Evolutionary conservation across 2,329 filamentous ascomycete genomes (phyloP).

Genomic region (Ophiocordyceps unilateralis): DNA sequence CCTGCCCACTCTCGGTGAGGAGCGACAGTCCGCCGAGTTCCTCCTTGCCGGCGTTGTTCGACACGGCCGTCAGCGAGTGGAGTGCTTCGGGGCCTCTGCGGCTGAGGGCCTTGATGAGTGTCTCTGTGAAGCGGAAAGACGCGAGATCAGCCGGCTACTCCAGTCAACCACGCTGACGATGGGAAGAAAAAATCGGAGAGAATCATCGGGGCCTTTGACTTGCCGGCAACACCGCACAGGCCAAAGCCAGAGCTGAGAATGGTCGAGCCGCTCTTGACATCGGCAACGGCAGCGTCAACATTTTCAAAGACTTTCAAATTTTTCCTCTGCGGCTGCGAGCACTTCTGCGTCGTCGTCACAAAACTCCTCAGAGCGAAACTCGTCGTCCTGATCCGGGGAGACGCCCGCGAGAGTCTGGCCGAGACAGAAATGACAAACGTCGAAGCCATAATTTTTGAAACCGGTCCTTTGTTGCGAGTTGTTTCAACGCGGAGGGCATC

Average conservation of each 20-base stretch:
- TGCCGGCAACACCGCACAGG: constrained; percentile 68
- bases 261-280: constrained; percentile 64
- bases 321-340: constrained; percentile 9
- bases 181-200: too few species aligned
- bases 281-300: constrained; percentile 51
- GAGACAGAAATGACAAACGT: background rate
- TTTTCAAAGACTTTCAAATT: constrained; percentile 31
- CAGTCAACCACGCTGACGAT: too few species aligned
- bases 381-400: background rate
- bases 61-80: constrained; percentile 68
- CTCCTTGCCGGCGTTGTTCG: constrained; percentile 86
- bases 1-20: constrained; percentile 62
- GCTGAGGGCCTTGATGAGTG: constrained; percentile 58
- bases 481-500: background rate
- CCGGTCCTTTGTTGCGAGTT: background rate
- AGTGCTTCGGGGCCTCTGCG: constrained; percentile 53
- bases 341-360: constrained; percentile 1
- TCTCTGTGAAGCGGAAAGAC: constrained; percentile 29
- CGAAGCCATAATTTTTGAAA: background rate
- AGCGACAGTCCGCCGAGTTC: constrained; percentile 62
- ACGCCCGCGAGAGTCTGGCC: background rate
- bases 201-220: background rate
- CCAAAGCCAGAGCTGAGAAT: constrained; percentile 71
- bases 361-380: background rate
- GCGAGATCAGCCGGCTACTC: too few species aligned